Percentiles rank a stretch among this genome's conserved stretches.
These are phyloP conservation scores for Wickerhamomyces xylosicus DNA, from an alignment of 805 yeast genomes.

Conservation along the genomic window DNA sequence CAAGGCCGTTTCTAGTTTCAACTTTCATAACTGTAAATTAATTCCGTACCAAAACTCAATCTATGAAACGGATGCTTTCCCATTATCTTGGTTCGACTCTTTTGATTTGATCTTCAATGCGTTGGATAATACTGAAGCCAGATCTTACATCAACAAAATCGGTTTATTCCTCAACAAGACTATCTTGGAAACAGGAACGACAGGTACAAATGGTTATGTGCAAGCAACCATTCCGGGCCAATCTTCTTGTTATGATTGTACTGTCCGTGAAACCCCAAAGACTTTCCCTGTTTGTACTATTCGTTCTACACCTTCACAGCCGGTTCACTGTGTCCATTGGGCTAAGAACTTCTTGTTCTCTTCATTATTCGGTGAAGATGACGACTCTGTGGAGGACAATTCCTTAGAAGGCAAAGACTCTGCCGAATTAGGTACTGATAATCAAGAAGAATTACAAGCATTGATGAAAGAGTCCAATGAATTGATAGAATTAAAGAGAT, in stretches of 20 bases:
- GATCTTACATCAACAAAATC: constrained; percentile 80
- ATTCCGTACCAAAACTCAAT: constrained; percentile 82
- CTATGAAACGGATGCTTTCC: constrained; percentile 64
- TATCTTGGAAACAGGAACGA: constrained; percentile 87
- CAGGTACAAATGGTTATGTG: constrained; percentile 90
- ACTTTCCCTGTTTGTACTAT: constrained; percentile 95
- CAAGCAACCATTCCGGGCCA: constrained; percentile 78
- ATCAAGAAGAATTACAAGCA: constrained; percentile 53
- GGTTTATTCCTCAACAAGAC: constrained; percentile 67
- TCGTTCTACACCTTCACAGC: constrained; percentile 92
- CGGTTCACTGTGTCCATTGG: constrained; percentile 96
- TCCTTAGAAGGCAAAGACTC: constrained; percentile 24
- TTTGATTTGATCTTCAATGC: constrained; percentile 85
- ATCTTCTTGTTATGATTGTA: constrained; percentile 92
- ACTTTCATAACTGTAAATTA: constrained; percentile 46
- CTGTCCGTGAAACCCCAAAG: constrained; percentile 78
- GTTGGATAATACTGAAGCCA: constrained; percentile 84
- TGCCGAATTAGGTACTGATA: constrained; percentile 45
- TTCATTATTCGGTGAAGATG: constrained; percentile 60
- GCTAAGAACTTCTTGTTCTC: constrained; percentile 83
- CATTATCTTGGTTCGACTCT: constrained; percentile 65
- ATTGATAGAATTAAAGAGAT: constrained; percentile 35
- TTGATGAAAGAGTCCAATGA: constrained; percentile 62
- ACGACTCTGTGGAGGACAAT: constrained; percentile 18
- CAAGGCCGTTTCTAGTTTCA: constrained; percentile 69